A percentile compares a stretch with the other conserved stretches of the same genome.
Conservation (phyloP, 768 basidiomycete species). For the Boletus sp. region DNA sequence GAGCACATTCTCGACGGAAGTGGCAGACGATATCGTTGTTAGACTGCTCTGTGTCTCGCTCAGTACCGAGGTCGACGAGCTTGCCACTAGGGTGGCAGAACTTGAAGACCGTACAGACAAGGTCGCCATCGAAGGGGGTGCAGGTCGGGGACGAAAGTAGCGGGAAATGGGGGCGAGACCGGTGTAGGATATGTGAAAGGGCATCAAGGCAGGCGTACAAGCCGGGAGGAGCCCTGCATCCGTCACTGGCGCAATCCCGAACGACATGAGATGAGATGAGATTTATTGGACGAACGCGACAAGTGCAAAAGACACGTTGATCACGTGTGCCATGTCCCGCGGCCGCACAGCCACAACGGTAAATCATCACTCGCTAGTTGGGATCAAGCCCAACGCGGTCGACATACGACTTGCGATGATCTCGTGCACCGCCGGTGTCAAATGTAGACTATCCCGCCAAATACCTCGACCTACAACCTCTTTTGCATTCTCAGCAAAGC, state of each 20-base stretch:
- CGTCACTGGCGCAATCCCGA: conserved; percentile 20
- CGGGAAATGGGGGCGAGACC: conserved; percentile 73
- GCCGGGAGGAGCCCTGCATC: conserved; percentile 22
- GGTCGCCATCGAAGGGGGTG: conserved; percentile 17
- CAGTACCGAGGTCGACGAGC: conserved; percentile 3
- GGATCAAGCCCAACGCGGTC: background rate
- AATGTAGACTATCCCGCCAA: conserved; percentile 39
- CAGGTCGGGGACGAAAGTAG: conserved; percentile 58
- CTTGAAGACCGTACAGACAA: conserved; percentile 10
- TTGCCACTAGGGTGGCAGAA: conserved; percentile 11
- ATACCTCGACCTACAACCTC: conserved; percentile 19
- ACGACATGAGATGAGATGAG: conserved; percentile 1
- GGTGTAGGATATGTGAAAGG: conserved; percentile 70
- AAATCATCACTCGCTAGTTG: background rate
- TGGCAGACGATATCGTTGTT: conserved; percentile 4
- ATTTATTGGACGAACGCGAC: too few relatives aligned
- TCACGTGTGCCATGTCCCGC: conserved; percentile 5
- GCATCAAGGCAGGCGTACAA: conserved; percentile 72
- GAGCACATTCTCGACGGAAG: background rate
- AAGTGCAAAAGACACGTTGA: background rate
- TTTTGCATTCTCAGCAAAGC: conserved; percentile 5
- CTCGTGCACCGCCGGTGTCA: conserved; percentile 32
- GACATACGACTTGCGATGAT: conserved; percentile 26
- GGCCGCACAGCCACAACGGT: conserved; percentile 8
- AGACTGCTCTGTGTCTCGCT: conserved; percentile 4